phyloP scores from a whole-genome alignment of 371 early-diverging fungal species.

The Lichtheimia corymbifera region DNA sequence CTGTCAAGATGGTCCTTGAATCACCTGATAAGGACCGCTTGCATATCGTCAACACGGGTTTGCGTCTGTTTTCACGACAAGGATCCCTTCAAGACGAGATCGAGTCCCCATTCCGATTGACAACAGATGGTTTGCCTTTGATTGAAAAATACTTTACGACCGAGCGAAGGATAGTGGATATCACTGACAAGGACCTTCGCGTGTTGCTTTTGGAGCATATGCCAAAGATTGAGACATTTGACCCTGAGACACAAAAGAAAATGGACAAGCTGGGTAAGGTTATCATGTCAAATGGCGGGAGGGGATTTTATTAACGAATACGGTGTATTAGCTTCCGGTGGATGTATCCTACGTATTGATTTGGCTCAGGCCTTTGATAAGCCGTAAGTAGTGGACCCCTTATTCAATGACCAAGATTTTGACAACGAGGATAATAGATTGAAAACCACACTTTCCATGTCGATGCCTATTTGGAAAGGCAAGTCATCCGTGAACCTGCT shows the following conservation, averaged over 20 bases:
- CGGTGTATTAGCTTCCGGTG: constrained; percentile 41
- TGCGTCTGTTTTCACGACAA: constrained; percentile 80
- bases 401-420: not conserved
- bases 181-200: constrained; percentile 52
- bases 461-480: constrained; percentile 80
- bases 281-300: not conserved
- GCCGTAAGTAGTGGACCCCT: constrained; percentile 23
- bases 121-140: constrained; percentile 76
- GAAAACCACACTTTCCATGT: constrained; percentile 41
- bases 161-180: constrained; percentile 53
- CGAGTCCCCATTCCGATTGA: constrained; percentile 75
- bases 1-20: constrained; percentile 72
- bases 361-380: constrained; percentile 28
- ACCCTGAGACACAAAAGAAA: constrained; percentile 22
- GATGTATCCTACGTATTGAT: constrained; percentile 64
- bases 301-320: not conserved
- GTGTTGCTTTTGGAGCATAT: constrained; percentile 61
- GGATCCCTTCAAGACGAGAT: constrained; percentile 50
- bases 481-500: constrained; percentile 69
- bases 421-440: constrained; percentile 14
- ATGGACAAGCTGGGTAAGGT: constrained; percentile 30
- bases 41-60: constrained; percentile 89
- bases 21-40: constrained; percentile 67
- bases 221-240: constrained; percentile 56
- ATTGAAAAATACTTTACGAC: constrained; percentile 59